These are phyloP conservation scores for Cryptosporidium viatorum DNA, from an alignment of 169 alveolate genomes.

Conservation along the genomic window DNA sequence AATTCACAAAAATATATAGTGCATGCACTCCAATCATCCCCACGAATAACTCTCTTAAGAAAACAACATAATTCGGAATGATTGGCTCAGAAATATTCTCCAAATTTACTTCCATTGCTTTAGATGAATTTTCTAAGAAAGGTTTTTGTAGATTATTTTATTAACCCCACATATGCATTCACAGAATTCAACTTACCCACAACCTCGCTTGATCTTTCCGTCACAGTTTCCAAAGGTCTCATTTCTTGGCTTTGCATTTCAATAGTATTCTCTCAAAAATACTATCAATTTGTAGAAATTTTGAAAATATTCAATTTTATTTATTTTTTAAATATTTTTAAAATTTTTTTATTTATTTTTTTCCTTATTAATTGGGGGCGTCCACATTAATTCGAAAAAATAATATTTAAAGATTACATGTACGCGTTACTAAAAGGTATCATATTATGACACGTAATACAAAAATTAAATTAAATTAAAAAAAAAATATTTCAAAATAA, in stretches of 20 bases:
- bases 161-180: neutral
- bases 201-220: slow-evolving; percentile 8
- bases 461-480: neutral
- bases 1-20: slow-evolving; percentile 63
- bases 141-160: neutral
- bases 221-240: neutral
- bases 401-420: slow-evolving; percentile 56
- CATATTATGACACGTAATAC: slow-evolving; percentile 57
- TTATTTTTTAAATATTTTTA: slow-evolving; percentile 1
- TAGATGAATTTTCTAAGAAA: neutral
- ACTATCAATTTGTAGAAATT: neutral
- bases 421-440: slow-evolving; percentile 59
- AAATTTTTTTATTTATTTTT: neutral
- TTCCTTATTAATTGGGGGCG: slow-evolving; percentile 21
- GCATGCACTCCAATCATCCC: slow-evolving; percentile 71
- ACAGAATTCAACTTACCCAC: slow-evolving; percentile 17
- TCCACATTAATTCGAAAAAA: slow-evolving; percentile 51
- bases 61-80: slow-evolving; percentile 19
- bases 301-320: neutral
- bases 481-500: neutral
- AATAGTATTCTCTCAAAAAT: neutral
- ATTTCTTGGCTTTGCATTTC: slow-evolving; percentile 1
- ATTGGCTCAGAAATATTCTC: neutral
- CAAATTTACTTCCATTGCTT: neutral
- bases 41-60: slow-evolving; percentile 58